Evolutionary conservation across 2,329 filamentous ascomycete species (phyloP), one percentile per base, ranked within the genome.

Genomic region (Alternaria ventricosa): DNA sequence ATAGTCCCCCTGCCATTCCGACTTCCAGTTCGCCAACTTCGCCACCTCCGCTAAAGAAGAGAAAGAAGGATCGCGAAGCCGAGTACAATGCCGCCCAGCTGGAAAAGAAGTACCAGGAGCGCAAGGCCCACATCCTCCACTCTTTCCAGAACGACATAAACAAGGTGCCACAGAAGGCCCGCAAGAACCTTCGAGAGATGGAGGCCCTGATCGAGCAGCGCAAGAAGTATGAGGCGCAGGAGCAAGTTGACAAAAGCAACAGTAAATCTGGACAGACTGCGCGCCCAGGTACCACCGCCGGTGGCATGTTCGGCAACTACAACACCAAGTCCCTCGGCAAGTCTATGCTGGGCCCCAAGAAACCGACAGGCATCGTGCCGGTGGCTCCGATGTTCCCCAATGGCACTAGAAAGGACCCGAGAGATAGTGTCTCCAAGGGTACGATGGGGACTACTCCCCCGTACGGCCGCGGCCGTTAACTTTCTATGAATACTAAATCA

Each of bases 311-410:
- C 15, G 50, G 55, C 30, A 44, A 20, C 18, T 65, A 30, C 2
- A 65, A 55, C 28, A 36, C 12, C 5, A 53, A 33, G n/a, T 63
- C 20, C 45, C 53, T 71, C 4, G 68, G 70, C 2, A 65, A 55
- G 10, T 73, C 66, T 15, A 45, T 70, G 25, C 60, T 73, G 13
- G 70, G 73, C 0, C 20, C 49, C 12, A 67, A 66, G 61, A 72
- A 69, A 57, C 1, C 25, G 5, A 55, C 27, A 15, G 50, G 57
- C 1, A 18, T 30, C n/a, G 72, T 65, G n/a, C 73, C 72, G n/a
- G 64, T 70, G 28, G 72, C 73, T 27, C 60, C 63, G 3, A 75
- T 75, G 73, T 15, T 67, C 36, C 44, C 44, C 1, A 61, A 49
- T 3, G 27, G 15, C 9, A 20, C 12, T 27, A n/a, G 20, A 63